Base-by-base conservation (phyloP, 805 yeast species). In the Monosporozyma aerobia region DNA sequence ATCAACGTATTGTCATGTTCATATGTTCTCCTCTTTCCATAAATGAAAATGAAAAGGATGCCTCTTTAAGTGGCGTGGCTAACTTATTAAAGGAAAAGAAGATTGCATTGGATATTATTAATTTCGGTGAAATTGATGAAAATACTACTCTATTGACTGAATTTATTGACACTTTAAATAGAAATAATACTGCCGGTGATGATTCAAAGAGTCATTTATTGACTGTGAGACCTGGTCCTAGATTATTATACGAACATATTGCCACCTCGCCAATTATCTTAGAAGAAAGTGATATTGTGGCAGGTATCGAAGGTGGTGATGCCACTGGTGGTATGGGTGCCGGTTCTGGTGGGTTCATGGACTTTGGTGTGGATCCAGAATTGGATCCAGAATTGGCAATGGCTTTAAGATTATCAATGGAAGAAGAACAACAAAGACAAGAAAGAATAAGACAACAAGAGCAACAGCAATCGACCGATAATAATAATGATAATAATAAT, bases 341-440 rank as follows among this genome's bases (percentile, higher is more conserved):
- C 63, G 85, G 83, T 50, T 77, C 70, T n/a, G 77, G 72, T 23
- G 77, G 74, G 54, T 78, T 73, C 49, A 81, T 81, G 70, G 88
- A 82, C 53, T 77, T 84, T 63, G 85, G 83, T 50, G 80, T 80
- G 41, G 98, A 92, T 69, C 92, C 96, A 33, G 82, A 83, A 59
- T 85, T 89, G 82, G 99, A 94, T 63, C 98, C 98, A 33, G 99
- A 94, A 70, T 79, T 94, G 65, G 99, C 98, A 0, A 77, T 94
- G 76, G 99, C 98, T 0, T 79, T 94, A 63, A 82, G 98, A 66
- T 76, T 94, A 69, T 92, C 98, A 0, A 76, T 94, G 63, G 98
- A 94, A 65, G 99, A 94, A 65, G 98, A 92, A 67, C 87, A 85
- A 62, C 84, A 87, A 50, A 82, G 98, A 73, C 97, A 89, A 65